Percentiles rank a stretch among this genome's conserved stretches.
phyloP scores from a whole-genome alignment of 495 filamentous ascomycete species.

The Xylaria flabelliformis region DNA sequence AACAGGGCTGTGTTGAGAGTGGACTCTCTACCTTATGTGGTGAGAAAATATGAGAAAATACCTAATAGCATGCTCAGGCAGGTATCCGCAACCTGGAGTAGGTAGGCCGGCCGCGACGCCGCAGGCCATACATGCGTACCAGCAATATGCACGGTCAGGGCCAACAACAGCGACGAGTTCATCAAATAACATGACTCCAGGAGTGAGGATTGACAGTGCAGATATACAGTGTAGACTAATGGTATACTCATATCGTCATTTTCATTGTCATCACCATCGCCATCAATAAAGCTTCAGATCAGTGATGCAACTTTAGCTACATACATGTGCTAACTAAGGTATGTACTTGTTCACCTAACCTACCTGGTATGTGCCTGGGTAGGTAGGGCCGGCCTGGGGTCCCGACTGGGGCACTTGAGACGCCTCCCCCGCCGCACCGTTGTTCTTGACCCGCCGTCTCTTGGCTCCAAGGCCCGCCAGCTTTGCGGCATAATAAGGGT shows the following conservation, averaged over 20 bases:
- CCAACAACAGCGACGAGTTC: background rate
- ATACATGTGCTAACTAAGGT: background rate
- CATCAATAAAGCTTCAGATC: background rate
- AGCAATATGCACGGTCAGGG: background rate
- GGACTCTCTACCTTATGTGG: background rate
- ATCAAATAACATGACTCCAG: background rate
- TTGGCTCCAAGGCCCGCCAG: conserved; percentile 8
- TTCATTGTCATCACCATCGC: background rate
- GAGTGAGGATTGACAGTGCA: background rate
- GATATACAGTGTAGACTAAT: background rate
- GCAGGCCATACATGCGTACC: background rate
- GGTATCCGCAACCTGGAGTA: background rate
- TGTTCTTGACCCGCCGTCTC: background rate
- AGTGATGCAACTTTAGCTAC: background rate
- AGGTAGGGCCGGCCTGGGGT: background rate
- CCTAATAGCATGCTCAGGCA: background rate
- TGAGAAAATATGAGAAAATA: background rate
- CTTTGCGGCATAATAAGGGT: conserved; percentile 20
- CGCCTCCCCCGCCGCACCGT: conserved; percentile 15
- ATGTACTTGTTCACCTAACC: background rate
- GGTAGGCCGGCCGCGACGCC: background rate
- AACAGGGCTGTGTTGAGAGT: background rate
- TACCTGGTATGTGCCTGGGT: background rate
- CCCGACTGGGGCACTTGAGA: background rate
- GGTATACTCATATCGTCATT: background rate